These are phyloP conservation scores for Trichosporon faecale DNA, from an alignment of 1,284 basidiomycete genomes.

Conservation along the genomic window DNA sequence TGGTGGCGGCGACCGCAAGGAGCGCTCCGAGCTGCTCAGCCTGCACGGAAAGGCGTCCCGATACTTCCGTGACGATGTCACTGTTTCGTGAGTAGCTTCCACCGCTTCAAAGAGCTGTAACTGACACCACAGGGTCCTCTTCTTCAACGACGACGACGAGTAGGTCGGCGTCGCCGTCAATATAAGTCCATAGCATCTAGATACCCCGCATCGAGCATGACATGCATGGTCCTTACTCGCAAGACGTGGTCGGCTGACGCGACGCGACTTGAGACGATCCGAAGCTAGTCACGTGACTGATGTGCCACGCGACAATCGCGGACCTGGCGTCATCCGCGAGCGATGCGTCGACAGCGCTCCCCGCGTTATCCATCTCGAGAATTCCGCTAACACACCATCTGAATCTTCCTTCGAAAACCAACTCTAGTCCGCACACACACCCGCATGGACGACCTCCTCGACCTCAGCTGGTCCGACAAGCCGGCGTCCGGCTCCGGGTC, in stretches of 20 bases:
- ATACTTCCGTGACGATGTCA: constrained; percentile 81
- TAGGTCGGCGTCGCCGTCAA: background rate
- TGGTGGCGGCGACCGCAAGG: constrained; percentile 72
- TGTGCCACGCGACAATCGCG: constrained; percentile 5
- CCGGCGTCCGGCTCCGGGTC: background rate
- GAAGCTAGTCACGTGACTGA: background rate
- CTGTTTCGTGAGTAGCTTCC: constrained; percentile 71
- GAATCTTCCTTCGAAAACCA: background rate
- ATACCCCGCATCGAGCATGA: constrained; percentile 10
- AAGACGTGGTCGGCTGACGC: background rate
- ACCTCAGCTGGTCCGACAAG: constrained; percentile 51
- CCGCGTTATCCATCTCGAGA: background rate
- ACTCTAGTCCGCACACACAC: background rate
- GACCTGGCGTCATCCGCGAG: background rate
- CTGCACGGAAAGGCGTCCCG: constrained; percentile 78
- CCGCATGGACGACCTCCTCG: constrained; percentile 55
- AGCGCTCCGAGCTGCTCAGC: constrained; percentile 70
- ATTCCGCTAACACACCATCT: background rate
- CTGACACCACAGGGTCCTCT: constrained; percentile 29
- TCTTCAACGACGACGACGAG: constrained; percentile 30
- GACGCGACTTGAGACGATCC: background rate
- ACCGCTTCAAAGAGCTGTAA: background rate
- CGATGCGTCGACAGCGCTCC: constrained; percentile 4
- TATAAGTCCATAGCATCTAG: background rate
- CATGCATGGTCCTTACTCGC: background rate